Evolutionary conservation across 164 flowering plant species (phyloP).

Genomic region (Santalum album): DNA sequence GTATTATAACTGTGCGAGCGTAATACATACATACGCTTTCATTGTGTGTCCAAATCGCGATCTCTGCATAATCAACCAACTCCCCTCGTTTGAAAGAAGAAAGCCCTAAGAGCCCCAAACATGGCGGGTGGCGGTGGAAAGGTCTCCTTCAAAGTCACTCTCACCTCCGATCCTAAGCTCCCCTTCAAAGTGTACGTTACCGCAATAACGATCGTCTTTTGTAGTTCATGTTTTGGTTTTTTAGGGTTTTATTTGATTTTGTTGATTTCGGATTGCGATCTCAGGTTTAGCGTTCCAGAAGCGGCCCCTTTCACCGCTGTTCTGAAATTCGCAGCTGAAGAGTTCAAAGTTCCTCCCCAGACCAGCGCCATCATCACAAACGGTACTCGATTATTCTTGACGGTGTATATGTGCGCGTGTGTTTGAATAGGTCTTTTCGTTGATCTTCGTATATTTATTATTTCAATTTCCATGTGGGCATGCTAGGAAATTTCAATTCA

Average conservation of each 20-base stretch:
- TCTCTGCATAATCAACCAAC: too few relatives aligned
- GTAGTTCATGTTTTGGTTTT: not conserved
- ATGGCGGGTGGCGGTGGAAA: slow-evolving; percentile 63
- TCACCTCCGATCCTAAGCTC: slow-evolving; percentile 96
- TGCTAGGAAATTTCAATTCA: not conserved
- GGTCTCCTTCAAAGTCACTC: slow-evolving; percentile 92
- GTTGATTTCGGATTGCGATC: not conserved
- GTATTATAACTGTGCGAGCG: too few relatives aligned
- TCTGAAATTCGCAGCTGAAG: slow-evolving; percentile 92
- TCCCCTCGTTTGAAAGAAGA: too few relatives aligned
- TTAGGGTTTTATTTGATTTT: not conserved
- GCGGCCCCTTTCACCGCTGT: slow-evolving; percentile 97
- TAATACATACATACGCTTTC: too few relatives aligned
- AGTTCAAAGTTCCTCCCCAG: slow-evolving; percentile 97
- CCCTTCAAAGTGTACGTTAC: slow-evolving; percentile 87
- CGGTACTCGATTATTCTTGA: slow-evolving; percentile 29
- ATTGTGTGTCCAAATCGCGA: too few relatives aligned
- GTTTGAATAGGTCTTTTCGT: not conserved
- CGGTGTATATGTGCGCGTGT: not conserved
- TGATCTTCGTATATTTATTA: not conserved
- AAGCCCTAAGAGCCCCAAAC: too few relatives aligned
- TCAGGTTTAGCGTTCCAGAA: slow-evolving; percentile 92
- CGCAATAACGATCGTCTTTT: not conserved
- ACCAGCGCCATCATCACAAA: slow-evolving; percentile 99
- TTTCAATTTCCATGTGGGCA: not conserved